phyloP scores from a whole-genome alignment of 2,329 filamentous ascomycete genomes.

The Cladosporium colombiae region DNA sequence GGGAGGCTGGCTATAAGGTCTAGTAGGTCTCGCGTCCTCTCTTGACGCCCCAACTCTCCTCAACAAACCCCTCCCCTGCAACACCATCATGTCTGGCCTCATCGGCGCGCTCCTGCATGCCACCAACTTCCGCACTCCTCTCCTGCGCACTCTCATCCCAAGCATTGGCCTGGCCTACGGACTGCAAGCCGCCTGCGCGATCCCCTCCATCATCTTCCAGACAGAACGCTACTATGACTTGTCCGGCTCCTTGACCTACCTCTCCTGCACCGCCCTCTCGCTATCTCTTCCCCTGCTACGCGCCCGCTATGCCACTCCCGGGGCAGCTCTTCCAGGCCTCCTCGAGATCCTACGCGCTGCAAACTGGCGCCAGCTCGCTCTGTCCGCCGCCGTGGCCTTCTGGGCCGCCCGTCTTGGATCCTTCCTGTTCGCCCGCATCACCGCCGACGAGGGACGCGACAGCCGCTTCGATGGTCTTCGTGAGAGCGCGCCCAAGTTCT shows the following conservation, averaged over 20 bases:
- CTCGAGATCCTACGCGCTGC: conserved; percentile 50
- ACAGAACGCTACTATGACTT: conserved; percentile 70
- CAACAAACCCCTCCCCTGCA: conserved; percentile 3
- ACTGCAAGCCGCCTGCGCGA: conserved; percentile 62
- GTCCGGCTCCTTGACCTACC: conserved; percentile 66
- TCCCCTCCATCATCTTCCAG: conserved; percentile 61
- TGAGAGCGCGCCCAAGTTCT: conserved; percentile 54
- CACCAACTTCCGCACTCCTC: conserved; percentile 63
- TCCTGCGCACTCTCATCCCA: conserved; percentile 64
- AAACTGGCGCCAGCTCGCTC: conserved; percentile 63
- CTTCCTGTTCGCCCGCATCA: conserved; percentile 64
- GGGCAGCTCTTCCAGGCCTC: conserved; percentile 46
- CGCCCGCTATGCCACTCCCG: conserved; percentile 51
- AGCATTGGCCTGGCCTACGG: conserved; percentile 63
- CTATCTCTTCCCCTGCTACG: conserved; percentile 63
- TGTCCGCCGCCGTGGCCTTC: conserved; percentile 57
- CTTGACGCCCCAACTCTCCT: neutral
- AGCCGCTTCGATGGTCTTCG: conserved; percentile 59
- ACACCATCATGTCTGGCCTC: conserved; percentile 34
- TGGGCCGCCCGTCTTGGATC: conserved; percentile 66
- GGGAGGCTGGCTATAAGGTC: neutral
- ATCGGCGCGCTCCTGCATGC: conserved; percentile 56
- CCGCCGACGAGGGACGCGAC: conserved; percentile 59
- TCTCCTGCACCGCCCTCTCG: conserved; percentile 63
- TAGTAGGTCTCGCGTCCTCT: neutral